phyloP scores from a whole-genome alignment of 2,329 filamentous ascomycete genomes.

The Paracoccidioides brasiliensis region DNA sequence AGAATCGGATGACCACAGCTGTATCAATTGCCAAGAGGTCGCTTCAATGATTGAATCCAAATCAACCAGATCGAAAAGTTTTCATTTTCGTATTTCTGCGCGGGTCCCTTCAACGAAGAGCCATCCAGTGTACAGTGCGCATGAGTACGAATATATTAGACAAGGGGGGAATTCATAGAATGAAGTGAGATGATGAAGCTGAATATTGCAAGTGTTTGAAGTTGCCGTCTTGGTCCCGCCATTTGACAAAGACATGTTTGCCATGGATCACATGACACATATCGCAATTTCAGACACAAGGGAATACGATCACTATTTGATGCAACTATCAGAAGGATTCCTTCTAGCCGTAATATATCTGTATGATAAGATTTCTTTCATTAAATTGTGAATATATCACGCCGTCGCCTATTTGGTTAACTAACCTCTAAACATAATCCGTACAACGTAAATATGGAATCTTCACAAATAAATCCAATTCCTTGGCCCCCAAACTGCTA shows the following conservation, averaged over 20 bases:
- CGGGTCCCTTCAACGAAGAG: neutral
- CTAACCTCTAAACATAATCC: too few relatives aligned
- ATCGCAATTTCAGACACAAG: too few relatives aligned
- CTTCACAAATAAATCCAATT: too few relatives aligned
- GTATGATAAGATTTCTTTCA: too few relatives aligned
- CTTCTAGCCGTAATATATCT: too few relatives aligned
- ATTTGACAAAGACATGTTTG: neutral
- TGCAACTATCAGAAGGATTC: too few relatives aligned
- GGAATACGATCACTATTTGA: too few relatives aligned
- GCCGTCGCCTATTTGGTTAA: too few relatives aligned
- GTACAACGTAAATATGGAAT: too few relatives aligned
- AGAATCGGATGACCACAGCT: neutral
- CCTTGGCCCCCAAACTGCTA: too few relatives aligned
- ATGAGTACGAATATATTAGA: neutral
- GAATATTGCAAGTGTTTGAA: neutral
- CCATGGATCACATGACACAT: neutral
- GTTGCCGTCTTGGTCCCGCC: neutral
- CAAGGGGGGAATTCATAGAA: neutral
- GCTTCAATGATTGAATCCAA: neutral
- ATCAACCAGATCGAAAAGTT: neutral
- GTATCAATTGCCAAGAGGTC: neutral
- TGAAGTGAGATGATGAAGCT: neutral
- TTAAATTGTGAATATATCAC: too few relatives aligned
- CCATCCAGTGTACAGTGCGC: neutral
- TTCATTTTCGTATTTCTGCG: neutral